Conservation (phyloP, 148 eudicot species). For the Limonium bicolor region DNA sequence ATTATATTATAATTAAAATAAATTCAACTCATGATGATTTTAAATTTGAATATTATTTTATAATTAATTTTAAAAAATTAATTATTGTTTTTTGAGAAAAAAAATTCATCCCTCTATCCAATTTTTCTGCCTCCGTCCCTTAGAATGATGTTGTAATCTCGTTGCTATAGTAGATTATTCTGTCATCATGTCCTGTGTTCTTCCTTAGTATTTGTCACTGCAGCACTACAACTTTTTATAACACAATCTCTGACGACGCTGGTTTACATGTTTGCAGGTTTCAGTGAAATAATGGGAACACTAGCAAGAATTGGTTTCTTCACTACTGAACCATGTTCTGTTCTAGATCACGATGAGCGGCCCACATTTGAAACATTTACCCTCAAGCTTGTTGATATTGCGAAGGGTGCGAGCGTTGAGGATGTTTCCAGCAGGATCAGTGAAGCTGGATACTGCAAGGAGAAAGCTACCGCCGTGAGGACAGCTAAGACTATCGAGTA, state of each 20-base stretch:
- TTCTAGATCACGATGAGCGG: slow-evolving; percentile 28
- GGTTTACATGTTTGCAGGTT: slow-evolving; percentile 34
- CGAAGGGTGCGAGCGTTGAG: slow-evolving; percentile 8
- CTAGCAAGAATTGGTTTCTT: slow-evolving; percentile 77
- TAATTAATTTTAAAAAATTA: no score
- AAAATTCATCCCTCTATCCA: no score
- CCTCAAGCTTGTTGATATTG: slow-evolving; percentile 37
- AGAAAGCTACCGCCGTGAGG: slow-evolving; percentile 37
- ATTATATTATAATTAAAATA: no score
- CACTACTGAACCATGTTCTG: slow-evolving; percentile 23
- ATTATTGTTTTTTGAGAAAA: no score
- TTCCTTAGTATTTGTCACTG: neutral
- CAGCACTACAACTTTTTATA: neutral
- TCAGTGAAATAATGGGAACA: slow-evolving; percentile 74
- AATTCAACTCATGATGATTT: no score
- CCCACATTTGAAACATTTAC: slow-evolving; percentile 47
- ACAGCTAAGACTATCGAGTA: slow-evolving; percentile 80
- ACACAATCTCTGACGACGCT: neutral
- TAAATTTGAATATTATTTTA: no score
- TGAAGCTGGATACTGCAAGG: slow-evolving; percentile 47
- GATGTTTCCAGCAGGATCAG: slow-evolving; percentile 41
- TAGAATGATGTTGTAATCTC: no score
- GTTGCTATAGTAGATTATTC: no score
- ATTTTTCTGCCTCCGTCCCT: no score
- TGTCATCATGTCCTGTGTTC: neutral